Conservation (phyloP, 1,139 yeast genomes). For the Debaryomycetaceae sp. region DNA sequence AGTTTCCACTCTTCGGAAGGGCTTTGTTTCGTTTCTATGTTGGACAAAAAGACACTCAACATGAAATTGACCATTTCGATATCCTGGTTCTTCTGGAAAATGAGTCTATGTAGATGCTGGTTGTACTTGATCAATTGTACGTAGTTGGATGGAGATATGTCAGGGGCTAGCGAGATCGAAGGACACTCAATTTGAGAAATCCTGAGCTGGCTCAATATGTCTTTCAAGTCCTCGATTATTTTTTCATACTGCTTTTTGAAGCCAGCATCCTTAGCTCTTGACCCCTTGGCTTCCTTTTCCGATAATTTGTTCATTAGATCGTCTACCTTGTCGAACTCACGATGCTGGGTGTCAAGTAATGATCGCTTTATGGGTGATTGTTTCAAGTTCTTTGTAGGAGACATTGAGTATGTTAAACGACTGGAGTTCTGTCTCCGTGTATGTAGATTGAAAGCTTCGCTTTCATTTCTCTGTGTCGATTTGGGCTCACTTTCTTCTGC, state of each 20-base stretch:
- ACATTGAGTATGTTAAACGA: background rate
- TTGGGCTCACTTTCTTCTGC: background rate
- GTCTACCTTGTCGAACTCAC: constrained; percentile 1
- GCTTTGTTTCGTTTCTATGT: background rate
- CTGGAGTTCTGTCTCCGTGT: background rate
- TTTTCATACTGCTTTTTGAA: background rate
- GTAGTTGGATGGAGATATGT: constrained; percentile 1
- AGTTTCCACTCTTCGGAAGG: background rate
- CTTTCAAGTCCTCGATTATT: background rate
- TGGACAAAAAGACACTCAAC: background rate
- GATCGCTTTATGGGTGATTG: constrained; percentile 3
- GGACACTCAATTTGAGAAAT: background rate
- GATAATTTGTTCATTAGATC: constrained; percentile 2
- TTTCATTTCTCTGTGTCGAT: background rate
- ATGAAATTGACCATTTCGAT: constrained; percentile 2
- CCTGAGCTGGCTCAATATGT: background rate
- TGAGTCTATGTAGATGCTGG: constrained; percentile 1
- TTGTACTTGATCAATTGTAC: constrained; percentile 1
- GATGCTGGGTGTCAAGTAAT: background rate
- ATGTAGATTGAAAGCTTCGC: background rate
- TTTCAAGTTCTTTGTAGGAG: background rate
- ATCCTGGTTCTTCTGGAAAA: constrained; percentile 3
- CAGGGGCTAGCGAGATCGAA: background rate
- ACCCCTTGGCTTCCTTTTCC: background rate
- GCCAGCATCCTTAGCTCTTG: background rate